Evolutionary conservation across 306 rosid genomes (phyloP), one percentile per base, ranked within the genome.

Genomic region (Fragaria nilgerrensis): DNA sequence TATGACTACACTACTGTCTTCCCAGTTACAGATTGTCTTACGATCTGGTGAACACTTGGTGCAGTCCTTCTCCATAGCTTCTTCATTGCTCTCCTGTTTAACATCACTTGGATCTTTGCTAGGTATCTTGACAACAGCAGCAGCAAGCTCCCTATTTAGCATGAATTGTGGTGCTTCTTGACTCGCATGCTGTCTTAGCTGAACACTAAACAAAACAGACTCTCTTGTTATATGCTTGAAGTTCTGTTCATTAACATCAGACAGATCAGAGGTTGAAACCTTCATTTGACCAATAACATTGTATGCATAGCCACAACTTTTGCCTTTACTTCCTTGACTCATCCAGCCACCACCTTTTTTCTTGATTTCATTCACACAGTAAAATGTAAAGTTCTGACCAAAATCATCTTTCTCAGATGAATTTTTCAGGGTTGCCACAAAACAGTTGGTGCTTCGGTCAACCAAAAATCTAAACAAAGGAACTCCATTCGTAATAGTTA

Each of bases 201-300:
- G 94, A 75, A 80, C 89, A 45, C 96, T 84, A 55, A 77, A 82
- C 41, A 94, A 80, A 71, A 86, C 88, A 41, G 88, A 85, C 85
- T 92, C 96, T 84, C 84, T 87, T 61, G 72, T 72, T 72, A 80
- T n/a, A 69, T 78, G 79, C 68, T 65, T 68, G 66, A 63, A 65
- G 48, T 80, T 75, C 74, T 75, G 70, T 58, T 84, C 77, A 4
- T 66, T 76, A 32, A 82, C 65, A 41, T 87, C 82, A 68, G 85
- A 44, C 80, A 77, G 78, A 75, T 80, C 78, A 29, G 92, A 83
- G 69, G 79, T 74, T 72, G 91, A 83, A 72, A 86, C 79, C 87
- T 82, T 92, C 98, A 95, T 95, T 81, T 92, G 91, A 41, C 96
- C 97, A 39, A 87, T 83, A 45, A 87, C 81, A 66, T 86, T 90